Percentiles rank a stretch among this genome's conserved stretches.
phyloP scores from a whole-genome alignment of 352 stramenopile genomes.

The Hyaloperonospora brassicae region DNA sequence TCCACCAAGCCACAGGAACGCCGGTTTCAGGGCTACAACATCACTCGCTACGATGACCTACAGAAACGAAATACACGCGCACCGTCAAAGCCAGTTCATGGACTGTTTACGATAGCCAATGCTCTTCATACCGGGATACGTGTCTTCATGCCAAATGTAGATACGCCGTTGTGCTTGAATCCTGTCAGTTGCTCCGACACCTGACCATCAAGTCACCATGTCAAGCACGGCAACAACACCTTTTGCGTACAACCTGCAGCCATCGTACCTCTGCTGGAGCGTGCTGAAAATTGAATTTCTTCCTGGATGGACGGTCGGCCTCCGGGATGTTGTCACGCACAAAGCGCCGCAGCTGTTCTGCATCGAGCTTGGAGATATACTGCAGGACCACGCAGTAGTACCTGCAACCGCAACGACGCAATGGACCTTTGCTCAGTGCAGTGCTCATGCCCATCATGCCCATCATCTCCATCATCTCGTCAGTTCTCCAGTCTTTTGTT shows the following conservation, averaged over 20 bases:
- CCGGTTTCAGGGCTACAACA: constrained; percentile 34
- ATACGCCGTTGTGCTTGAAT: constrained; percentile 83
- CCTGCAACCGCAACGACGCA: constrained; percentile 13
- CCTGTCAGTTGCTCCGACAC: constrained; percentile 64
- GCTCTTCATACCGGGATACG: constrained; percentile 40
- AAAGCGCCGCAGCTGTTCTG: constrained; percentile 76
- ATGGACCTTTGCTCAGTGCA: too few species aligned
- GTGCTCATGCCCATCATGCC: too few species aligned
- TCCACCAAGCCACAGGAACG: constrained; percentile 77
- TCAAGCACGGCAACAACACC: neutral
- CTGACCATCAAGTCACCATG: constrained; percentile 13
- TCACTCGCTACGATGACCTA: constrained; percentile 67
- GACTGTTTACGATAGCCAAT: neutral
- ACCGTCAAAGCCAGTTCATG: neutral
- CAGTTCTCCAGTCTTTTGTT: neutral
- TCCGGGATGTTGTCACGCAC: constrained; percentile 58
- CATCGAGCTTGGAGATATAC: constrained; percentile 80
- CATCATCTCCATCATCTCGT: neutral
- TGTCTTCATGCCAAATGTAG: constrained; percentile 71
- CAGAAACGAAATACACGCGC: neutral
- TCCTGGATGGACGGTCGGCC: constrained; percentile 45
- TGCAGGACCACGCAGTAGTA: constrained; percentile 84
- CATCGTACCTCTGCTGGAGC: constrained; percentile 42
- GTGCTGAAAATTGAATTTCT: constrained; percentile 86
- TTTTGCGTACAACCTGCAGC: neutral